These are phyloP conservation scores for Urochloa ruziziensis DNA, from an alignment of 176 grass and related monocot genomes.

Conservation along the genomic window DNA sequence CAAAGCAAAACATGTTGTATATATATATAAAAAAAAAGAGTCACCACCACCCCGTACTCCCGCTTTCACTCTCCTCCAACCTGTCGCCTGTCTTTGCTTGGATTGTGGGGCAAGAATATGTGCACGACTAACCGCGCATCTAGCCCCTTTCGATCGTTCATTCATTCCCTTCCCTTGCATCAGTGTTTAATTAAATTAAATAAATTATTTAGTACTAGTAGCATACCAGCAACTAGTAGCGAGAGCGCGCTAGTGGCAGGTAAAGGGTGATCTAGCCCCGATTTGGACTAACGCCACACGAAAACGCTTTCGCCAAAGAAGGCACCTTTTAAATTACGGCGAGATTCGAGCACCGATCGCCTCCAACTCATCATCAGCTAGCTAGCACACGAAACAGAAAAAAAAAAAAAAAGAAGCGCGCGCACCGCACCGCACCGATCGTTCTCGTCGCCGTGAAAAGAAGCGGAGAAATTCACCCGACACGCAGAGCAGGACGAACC, in stretches of 20 bases:
- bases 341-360: neutral
- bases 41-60: neutral
- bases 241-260: neutral
- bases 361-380: neutral
- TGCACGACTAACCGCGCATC: conserved; percentile 44
- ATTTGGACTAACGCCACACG: conserved; percentile 24
- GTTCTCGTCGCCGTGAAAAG: neutral
- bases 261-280: conserved; percentile 22
- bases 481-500: neutral
- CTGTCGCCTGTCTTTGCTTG: conserved; percentile 48
- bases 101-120: conserved; percentile 55
- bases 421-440: neutral
- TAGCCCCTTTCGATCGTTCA: neutral
- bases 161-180: neutral
- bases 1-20: neutral
- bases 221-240: neutral
- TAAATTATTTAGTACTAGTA: neutral
- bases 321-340: conserved; percentile 33
- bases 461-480: neutral
- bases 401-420: neutral
- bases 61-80: neutral
- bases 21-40: conserved; percentile 25
- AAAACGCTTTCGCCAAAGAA: conserved; percentile 14
- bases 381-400: neutral
- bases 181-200: neutral